Evolutionary conservation across 441 rosid species (phyloP).

Genomic region (Hura crepitans): DNA sequence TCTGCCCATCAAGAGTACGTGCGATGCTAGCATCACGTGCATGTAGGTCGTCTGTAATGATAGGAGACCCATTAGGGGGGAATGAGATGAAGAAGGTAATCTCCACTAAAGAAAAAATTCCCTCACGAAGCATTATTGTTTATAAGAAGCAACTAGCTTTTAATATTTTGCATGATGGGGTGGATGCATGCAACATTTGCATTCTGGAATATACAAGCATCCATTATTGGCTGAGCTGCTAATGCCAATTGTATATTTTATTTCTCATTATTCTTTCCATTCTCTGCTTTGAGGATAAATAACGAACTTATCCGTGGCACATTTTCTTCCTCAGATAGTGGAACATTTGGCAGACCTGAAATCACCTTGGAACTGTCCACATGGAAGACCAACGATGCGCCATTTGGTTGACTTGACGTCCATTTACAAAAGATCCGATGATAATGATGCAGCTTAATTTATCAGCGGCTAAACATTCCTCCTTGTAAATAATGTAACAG

Average conservation of each 20-base stretch:
- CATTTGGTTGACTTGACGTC: conserved; percentile 79
- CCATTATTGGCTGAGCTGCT: background rate
- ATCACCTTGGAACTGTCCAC: conserved; percentile 99
- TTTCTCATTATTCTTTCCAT: background rate
- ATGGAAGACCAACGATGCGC: conserved; percentile 97
- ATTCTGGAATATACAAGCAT: background rate
- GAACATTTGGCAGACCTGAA: conserved; percentile 70
- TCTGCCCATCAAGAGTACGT: conserved; percentile 89
- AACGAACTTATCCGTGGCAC: background rate
- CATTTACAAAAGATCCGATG: conserved; percentile 35
- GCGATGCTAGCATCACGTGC: conserved; percentile 93
- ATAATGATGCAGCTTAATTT: conserved; percentile 17
- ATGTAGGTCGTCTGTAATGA: conserved; percentile 81
- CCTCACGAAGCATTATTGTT: background rate
- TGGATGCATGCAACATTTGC: background rate
- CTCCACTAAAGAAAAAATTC: too few relatives aligned
- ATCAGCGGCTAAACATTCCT: conserved; percentile 2
- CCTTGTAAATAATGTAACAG: conserved; percentile 4
- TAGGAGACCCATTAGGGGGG: conserved; percentile 84
- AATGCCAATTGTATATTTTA: background rate
- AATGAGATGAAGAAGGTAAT: conserved; percentile 86
- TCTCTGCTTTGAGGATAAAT: background rate
- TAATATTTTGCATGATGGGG: background rate
- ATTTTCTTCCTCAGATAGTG: conserved; percentile 49
- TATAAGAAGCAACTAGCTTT: background rate